A percentile compares a stretch with the other conserved stretches of the same genome.
These are phyloP conservation scores for Ophiostoma sp. DNA, from an alignment of 2,329 filamentous ascomycete species.

Conservation along the genomic window DNA sequence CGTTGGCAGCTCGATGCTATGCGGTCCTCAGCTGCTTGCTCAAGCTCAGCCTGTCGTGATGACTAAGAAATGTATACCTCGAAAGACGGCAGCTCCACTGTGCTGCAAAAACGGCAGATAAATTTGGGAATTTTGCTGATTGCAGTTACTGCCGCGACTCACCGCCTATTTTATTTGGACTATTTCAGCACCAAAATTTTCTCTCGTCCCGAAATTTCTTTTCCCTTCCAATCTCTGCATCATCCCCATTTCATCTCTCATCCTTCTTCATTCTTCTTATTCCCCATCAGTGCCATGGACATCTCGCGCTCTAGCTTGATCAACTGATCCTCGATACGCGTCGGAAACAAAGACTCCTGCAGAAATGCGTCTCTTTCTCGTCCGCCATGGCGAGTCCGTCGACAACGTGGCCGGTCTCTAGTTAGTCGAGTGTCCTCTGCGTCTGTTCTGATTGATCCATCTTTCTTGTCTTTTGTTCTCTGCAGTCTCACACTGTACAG, in stretches of 20 bases:
- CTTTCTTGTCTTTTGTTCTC: constrained; percentile 35
- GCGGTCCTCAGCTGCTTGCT: background rate
- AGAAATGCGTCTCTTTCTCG: constrained; percentile 62
- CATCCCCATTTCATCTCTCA: background rate
- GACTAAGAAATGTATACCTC: constrained; percentile 5
- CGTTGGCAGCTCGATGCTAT: background rate
- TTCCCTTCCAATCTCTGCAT: background rate
- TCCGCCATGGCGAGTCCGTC: constrained; percentile 85
- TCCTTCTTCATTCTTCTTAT: background rate
- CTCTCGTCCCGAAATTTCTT: constrained; percentile 4
- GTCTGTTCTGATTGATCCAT: constrained; percentile 4
- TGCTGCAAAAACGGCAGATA: constrained; percentile 10
- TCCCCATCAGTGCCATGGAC: background rate
- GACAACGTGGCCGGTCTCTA: constrained; percentile 78
- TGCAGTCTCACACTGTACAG: constrained; percentile 33
- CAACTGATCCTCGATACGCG: background rate
- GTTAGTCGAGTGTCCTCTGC: constrained; percentile 38
- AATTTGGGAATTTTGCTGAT: background rate
- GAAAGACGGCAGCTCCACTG: background rate
- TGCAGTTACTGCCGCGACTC: background rate
- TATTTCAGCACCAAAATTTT: constrained; percentile 21
- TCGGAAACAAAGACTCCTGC: constrained; percentile 14
- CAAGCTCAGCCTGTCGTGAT: background rate
- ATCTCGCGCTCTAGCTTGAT: background rate
- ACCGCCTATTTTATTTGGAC: constrained; percentile 15